Base-by-base conservation (phyloP, 164 flowering plant genomes). In the Liriodendron chinense region DNA sequence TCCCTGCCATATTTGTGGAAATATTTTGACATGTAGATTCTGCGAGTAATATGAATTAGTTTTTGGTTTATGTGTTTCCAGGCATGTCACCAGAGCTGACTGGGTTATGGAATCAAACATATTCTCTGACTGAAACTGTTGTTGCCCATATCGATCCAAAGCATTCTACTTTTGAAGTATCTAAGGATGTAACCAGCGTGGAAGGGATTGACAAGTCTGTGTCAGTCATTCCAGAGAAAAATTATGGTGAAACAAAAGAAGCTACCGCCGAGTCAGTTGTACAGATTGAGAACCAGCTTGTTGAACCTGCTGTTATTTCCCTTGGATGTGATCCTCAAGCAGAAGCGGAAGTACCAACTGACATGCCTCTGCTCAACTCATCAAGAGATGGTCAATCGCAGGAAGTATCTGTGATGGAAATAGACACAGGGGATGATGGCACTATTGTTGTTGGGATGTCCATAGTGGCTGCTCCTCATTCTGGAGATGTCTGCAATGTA, bases 81-180 rank as follows among this genome's bases (percentile, higher is more conserved):
- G 99, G 96, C 50, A 70, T 91, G 80, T 84, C 90, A 10, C 71
- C 72, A 12, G 85, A 85, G 47, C 78, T 93, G 77, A 70, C 82
- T 69, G 81, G 68, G 76, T 75, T 93, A 82, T 89, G 87, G 73
- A 78, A 77, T 73, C 90, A 84, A 74, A 49, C 79, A 76, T 80
- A 78, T 79, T 87, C 87, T 80, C 71, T 90, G 66, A 87, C 85
- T 68, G 75, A 81, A 74, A 81, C 75, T 34, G 79, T 64, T 75
- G 76, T 86, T 47, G 74, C 76, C 25, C 81, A 61, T 78, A 68
- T 24, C 72, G 84, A 79, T 76, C 83, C 75, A 57, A 71, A 71
- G 70, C 50, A 67, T 75, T 65, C 73, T 81, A 72, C 74, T 70
- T 22, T 72, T 2, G 82, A 76, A 77, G 80, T 72, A 61, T 74